Base-by-base conservation (phyloP, 116 monocot species). In the Posidonia oceanica region DNA sequence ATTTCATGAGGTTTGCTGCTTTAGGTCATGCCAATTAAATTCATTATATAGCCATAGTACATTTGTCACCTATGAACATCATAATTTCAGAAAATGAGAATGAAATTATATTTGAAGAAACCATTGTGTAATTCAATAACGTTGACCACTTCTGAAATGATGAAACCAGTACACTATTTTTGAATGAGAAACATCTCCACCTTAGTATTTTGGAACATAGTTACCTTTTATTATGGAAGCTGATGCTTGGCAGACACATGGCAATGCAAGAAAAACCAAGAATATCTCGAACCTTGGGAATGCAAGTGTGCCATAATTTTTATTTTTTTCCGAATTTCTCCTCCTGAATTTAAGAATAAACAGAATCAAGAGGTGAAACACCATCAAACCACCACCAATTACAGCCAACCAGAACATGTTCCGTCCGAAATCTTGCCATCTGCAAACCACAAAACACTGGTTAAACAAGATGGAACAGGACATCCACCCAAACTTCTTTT, bases 381-480 rank as follows among this genome's bases (percentile, higher is more conserved):
- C 38, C 23, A 82, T 61, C 39, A 93, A 71, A 41, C 83, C 80
- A 69, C 87, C 98, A 54, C 85, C 82, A 65, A 92, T 84, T 57
- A 88, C 73, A 60, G 82, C 93, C 70, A 98, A 69, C 98, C 98
- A 98, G 61, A 98, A 93, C 84, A 98, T 90, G 81, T 86, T 85
- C 51, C 87, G 73, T 53, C 78, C 84, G 63, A 98, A 98, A 39
- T 82, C 72, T 12, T 64, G 83, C 98, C 98, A 98, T 75, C 95
- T 96, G 73, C 78, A 69, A 63, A 69, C 44, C n/a, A 55, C 3
- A 67, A 62, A 62, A 5, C 23, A 10, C 22, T 22, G 7, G 20
- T 36, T 62, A 29, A 48, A 10, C 48, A 48, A 48, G 48, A 48
- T 48, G 8, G 48, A 7, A 48, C 12, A 48, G 12, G 3, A 10